A percentile compares a stretch with the other conserved stretches of the same genome.
Evolutionary conservation across 208 protist species (phyloP).

Genomic region (Trypanosoma mega): DNA sequence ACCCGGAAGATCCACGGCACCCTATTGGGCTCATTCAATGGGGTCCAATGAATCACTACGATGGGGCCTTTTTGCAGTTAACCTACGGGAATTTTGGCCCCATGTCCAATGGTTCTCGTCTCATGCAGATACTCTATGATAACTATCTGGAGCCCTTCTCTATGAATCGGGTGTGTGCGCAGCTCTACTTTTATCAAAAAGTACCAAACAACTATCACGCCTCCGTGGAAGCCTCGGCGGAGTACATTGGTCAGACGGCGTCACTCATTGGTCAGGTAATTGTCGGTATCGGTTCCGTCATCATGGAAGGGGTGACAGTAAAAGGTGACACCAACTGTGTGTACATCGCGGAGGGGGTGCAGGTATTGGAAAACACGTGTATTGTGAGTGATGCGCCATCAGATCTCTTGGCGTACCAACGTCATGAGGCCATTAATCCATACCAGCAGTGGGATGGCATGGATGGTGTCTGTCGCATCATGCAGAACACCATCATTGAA

Average conservation of each 20-base stretch:
- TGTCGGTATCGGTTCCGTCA: conserved; percentile 62
- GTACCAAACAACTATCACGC: conserved; percentile 89
- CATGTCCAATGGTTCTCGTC: conserved; percentile 54
- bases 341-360: conserved; percentile 80
- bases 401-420: conserved; percentile 80
- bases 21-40: conserved; percentile 69
- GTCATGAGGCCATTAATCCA: conserved; percentile 82
- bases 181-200: conserved; percentile 83
- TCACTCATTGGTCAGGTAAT: conserved; percentile 80
- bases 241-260: conserved; percentile 85
- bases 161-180: conserved; percentile 85
- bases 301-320: conserved; percentile 88
- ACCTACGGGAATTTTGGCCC: conserved; percentile 63
- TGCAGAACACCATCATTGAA: conserved; percentile 86
- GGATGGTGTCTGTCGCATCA: conserved; percentile 74
- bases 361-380: conserved; percentile 88
- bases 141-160: conserved; percentile 90
- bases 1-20: conserved; percentile 84
- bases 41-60: conserved; percentile 52
- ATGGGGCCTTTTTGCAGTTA: conserved; percentile 70
- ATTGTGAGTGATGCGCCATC: conserved; percentile 86
- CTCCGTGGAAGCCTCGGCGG: conserved; percentile 71
- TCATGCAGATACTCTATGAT: conserved; percentile 89
- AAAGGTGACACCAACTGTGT: conserved; percentile 85
- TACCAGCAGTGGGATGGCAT: conserved; percentile 91